These are phyloP conservation scores for Gaertneriomyces sp. DNA, from an alignment of 192 early-diverging fungal genomes.

Conservation along the genomic window DNA sequence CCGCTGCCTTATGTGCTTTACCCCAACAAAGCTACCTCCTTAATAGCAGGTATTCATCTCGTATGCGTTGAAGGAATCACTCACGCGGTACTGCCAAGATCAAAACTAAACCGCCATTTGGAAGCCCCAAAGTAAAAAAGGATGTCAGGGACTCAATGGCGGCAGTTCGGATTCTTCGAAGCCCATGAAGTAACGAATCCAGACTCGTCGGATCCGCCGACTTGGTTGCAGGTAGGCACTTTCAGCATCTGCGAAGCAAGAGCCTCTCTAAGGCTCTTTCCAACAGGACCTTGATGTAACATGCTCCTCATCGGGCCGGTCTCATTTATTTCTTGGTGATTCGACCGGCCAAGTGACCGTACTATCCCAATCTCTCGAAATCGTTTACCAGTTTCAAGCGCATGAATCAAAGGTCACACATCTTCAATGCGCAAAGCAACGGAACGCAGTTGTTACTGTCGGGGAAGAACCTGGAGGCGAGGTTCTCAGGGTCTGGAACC, in stretches of 20 bases:
- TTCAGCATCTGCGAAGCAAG: neutral
- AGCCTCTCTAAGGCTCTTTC: neutral
- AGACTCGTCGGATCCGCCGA: constrained; percentile 49
- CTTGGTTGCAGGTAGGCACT: constrained; percentile 56
- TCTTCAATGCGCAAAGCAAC: constrained; percentile 73
- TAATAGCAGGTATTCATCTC: no score
- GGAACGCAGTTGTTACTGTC: constrained; percentile 75
- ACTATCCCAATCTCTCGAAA: constrained; percentile 32
- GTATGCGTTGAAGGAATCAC: no score
- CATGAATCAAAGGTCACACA: constrained; percentile 68
- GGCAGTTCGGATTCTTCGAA: constrained; percentile 76
- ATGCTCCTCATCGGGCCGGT: constrained; percentile 45
- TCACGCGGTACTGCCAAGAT: no score
- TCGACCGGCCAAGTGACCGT: constrained; percentile 31
- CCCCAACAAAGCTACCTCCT: no score
- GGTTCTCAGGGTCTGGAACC: constrained; percentile 76
- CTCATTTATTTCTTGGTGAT: constrained; percentile 50
- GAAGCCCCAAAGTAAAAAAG: neutral
- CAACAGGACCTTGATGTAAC: constrained; percentile 45
- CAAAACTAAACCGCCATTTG: no score
- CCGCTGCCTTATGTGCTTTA: no score
- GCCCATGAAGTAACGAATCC: constrained; percentile 57
- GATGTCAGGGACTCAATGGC: constrained; percentile 50
- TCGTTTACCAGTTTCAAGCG: constrained; percentile 36
- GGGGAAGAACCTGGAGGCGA: constrained; percentile 54